Percentiles rank a stretch among this genome's conserved stretches.
Conservation (phyloP, 2,329 filamentous ascomycete species). For the Microcyclospora pomicola region DNA sequence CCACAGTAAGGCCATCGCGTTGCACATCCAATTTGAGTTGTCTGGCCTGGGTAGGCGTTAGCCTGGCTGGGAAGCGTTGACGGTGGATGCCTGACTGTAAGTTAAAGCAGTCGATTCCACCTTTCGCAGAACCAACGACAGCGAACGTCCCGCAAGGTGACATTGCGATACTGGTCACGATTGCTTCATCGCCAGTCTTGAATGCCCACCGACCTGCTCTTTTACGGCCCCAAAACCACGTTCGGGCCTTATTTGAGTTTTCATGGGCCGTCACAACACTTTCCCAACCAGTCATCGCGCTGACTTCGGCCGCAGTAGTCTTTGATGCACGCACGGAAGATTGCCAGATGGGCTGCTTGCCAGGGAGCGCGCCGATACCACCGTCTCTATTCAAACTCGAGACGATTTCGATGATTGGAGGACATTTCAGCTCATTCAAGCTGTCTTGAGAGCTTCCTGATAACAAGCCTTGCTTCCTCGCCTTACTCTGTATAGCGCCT, state of each 20-base stretch:
- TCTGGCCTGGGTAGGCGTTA: constrained; percentile 66
- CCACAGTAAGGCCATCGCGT: constrained; percentile 14
- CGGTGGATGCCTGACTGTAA: constrained; percentile 83
- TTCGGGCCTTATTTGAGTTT: constrained; percentile 70
- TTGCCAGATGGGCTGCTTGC: constrained; percentile 70
- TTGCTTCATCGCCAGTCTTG: constrained; percentile 66
- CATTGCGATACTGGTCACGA: constrained; percentile 72
- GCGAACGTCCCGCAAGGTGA: constrained; percentile 91
- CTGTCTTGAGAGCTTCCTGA: constrained; percentile 19
- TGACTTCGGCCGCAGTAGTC: constrained; percentile 56
- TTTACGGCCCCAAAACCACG: constrained; percentile 97
- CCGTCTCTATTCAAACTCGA: constrained; percentile 89
- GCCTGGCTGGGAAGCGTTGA: constrained; percentile 68
- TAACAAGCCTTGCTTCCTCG: constrained; percentile 72
- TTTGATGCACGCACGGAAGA: constrained; percentile 48
- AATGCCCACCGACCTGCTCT: constrained; percentile 88
- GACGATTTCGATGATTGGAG: constrained; percentile 82
- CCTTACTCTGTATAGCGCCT: constrained; percentile 73
- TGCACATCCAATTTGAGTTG: constrained; percentile 51
- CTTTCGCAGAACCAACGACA: constrained; percentile 68
- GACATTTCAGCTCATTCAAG: constrained; percentile 61
- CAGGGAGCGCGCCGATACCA: constrained; percentile 73
- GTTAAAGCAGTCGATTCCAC: constrained; percentile 89
- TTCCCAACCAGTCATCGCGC: constrained; percentile 83
- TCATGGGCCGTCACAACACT: constrained; percentile 89